These are phyloP conservation scores for Crassisporium funariophilum DNA, from an alignment of 768 basidiomycete genomes.

Conservation along the genomic window DNA sequence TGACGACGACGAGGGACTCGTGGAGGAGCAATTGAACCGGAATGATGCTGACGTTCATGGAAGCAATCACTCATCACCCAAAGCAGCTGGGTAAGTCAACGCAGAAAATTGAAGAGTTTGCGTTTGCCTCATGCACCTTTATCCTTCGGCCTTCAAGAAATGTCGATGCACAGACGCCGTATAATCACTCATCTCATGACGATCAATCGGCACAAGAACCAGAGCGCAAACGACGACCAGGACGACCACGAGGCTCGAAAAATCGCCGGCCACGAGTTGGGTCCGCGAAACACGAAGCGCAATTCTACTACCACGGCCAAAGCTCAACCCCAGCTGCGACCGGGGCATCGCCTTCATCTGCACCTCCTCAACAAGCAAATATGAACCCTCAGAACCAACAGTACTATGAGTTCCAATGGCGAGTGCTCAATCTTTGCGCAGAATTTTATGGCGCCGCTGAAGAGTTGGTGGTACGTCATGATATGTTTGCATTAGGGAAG, in stretches of 20 bases:
- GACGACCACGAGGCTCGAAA: constrained; percentile 79
- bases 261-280: constrained; percentile 55
- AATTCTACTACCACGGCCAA: constrained; percentile 47
- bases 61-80: constrained; percentile 39
- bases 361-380: constrained; percentile 45
- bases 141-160: constrained; percentile 17
- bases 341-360: constrained; percentile 26
- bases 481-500: constrained; percentile 6
- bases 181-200: constrained; percentile 25
- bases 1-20: constrained; percentile 74
- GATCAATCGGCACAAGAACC: constrained; percentile 33
- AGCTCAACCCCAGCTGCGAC: constrained; percentile 29
- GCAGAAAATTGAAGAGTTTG: not conserved
- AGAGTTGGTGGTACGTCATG: constrained; percentile 72
- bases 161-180: constrained; percentile 20
- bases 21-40: constrained; percentile 65
- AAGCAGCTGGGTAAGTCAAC: constrained; percentile 30
- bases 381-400: constrained; percentile 70
- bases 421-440: constrained; percentile 76
- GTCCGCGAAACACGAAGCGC: constrained; percentile 36
- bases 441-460: constrained; percentile 88
- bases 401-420: constrained; percentile 88
- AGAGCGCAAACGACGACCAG: constrained; percentile 70
- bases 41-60: constrained; percentile 46
- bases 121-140: not conserved